phyloP scores from a whole-genome alignment of 441 rosid genomes.

The Hura crepitans region DNA sequence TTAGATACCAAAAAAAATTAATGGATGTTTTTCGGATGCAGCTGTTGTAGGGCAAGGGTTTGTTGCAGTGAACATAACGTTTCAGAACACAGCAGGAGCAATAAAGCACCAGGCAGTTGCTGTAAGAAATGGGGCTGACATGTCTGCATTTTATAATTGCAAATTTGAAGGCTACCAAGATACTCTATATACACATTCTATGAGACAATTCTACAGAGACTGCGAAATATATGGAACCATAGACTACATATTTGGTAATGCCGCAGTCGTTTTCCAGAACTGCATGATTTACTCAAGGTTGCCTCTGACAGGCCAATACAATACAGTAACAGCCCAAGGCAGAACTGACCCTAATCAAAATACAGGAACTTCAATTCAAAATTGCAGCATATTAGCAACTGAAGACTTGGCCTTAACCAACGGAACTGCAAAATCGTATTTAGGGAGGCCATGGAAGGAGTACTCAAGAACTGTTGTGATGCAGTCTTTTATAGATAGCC shows the following conservation, averaged over 20 bases:
- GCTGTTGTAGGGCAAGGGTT: constrained; percentile 53
- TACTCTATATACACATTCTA: constrained; percentile 61
- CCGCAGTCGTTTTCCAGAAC: constrained; percentile 63
- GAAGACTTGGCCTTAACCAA: constrained; percentile 40
- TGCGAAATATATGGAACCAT: constrained; percentile 72
- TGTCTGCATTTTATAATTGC: constrained; percentile 63
- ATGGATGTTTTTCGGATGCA: constrained; percentile 21
- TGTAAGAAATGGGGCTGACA: constrained; percentile 54
- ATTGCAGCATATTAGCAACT: constrained; percentile 47
- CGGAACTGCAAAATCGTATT: constrained; percentile 35
- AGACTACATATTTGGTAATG: constrained; percentile 81
- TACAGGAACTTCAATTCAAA: constrained; percentile 66
- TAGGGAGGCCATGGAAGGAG: constrained; percentile 78
- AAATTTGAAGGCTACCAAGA: constrained; percentile 78
- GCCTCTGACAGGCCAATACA: constrained; percentile 52
- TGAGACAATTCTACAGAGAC: constrained; percentile 63
- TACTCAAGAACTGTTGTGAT: constrained; percentile 62
- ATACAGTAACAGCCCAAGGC: constrained; percentile 74
- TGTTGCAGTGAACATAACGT: constrained; percentile 60
- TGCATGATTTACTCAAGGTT: constrained; percentile 53
- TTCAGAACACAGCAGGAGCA: constrained; percentile 72
- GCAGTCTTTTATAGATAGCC: constrained; percentile 42
- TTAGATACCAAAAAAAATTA: neutral
- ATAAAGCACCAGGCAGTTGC: constrained; percentile 71
- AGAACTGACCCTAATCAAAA: constrained; percentile 71